Percentiles rank a stretch among this genome's conserved stretches.
Conservation (phyloP, 805 yeast genomes). For the Myxozyma geophila region DNA sequence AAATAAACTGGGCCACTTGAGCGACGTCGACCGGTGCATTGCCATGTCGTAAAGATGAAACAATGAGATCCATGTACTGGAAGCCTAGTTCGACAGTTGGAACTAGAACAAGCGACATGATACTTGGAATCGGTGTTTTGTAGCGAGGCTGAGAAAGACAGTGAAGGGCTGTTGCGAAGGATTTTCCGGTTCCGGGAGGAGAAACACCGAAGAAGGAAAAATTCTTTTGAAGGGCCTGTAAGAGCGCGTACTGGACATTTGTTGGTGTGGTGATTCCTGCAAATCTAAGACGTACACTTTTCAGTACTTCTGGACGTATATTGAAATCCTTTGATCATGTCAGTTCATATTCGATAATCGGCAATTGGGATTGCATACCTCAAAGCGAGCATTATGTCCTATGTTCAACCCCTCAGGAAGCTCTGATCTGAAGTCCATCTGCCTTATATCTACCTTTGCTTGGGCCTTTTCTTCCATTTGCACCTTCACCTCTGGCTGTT, state of each 20-base stretch:
- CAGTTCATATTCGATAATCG: neutral
- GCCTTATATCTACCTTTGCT: too few relatives aligned
- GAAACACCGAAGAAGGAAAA: conserved; percentile 41
- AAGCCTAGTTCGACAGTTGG: conserved; percentile 45
- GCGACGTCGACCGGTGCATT: conserved; percentile 22
- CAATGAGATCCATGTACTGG: conserved; percentile 41
- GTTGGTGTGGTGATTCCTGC: conserved; percentile 21
- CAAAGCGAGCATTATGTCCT: conserved; percentile 2
- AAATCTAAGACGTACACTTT: conserved; percentile 11
- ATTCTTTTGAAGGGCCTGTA: conserved; percentile 17
- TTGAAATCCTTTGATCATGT: conserved; percentile 14
- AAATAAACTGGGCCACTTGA: conserved; percentile 40
- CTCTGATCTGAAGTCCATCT: neutral
- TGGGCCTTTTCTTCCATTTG: neutral
- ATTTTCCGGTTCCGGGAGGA: conserved; percentile 46
- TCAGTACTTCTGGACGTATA: conserved; percentile 23
- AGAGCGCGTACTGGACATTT: conserved; percentile 21
- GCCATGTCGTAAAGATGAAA: conserved; percentile 26
- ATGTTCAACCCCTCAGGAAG: too few relatives aligned
- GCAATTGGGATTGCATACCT: neutral
- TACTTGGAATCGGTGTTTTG: conserved; percentile 18
- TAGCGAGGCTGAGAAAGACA: conserved; percentile 36
- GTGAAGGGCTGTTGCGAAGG: conserved; percentile 43
- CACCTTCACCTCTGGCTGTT: neutral
- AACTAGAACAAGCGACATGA: conserved; percentile 44